Evolutionary conservation across 2,329 filamentous ascomycete species (phyloP).

Genomic region (Aspergillus spinulosporus): DNA sequence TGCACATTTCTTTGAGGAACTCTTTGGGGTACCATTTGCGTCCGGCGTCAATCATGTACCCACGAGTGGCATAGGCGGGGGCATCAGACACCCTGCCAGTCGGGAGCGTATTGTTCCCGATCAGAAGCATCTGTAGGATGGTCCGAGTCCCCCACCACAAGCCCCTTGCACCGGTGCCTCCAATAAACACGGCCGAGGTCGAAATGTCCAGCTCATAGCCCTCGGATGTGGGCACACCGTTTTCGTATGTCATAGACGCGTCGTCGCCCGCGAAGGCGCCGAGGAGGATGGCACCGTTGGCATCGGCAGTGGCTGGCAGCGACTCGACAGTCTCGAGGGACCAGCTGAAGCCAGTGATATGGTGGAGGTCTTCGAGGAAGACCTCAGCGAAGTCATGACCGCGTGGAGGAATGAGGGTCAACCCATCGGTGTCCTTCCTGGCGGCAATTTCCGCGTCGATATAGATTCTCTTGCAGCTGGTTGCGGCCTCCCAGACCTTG

Average conservation of each 20-base stretch:
- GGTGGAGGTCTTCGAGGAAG: conserved; percentile 48
- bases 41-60: conserved; percentile 55
- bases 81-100: conserved; percentile 50
- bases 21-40: conserved; percentile 58
- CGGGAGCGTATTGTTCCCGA: conserved; percentile 41
- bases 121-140: conserved; percentile 52
- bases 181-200: conserved; percentile 44
- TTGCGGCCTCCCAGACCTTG: background rate
- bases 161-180: conserved; percentile 56
- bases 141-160: conserved; percentile 61
- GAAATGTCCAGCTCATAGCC: conserved; percentile 50
- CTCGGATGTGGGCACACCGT: conserved; percentile 51
- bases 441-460: conserved; percentile 44
- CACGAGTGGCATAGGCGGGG: conserved; percentile 54
- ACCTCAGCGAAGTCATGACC: conserved; percentile 52
- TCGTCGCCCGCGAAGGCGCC: conserved; percentile 27
- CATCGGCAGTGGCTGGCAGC: conserved; percentile 29
- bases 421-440: conserved; percentile 45
- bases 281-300: conserved; percentile 46
- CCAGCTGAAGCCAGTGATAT: conserved; percentile 46
- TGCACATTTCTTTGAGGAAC: conserved; percentile 58
- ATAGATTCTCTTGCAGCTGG: conserved; percentile 31
- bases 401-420: conserved; percentile 55
- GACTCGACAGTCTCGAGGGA: conserved; percentile 41
- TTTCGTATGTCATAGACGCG: conserved; percentile 46